Conservation (phyloP, 805 yeast species). For the Saccharomycopsis vini region DNA sequence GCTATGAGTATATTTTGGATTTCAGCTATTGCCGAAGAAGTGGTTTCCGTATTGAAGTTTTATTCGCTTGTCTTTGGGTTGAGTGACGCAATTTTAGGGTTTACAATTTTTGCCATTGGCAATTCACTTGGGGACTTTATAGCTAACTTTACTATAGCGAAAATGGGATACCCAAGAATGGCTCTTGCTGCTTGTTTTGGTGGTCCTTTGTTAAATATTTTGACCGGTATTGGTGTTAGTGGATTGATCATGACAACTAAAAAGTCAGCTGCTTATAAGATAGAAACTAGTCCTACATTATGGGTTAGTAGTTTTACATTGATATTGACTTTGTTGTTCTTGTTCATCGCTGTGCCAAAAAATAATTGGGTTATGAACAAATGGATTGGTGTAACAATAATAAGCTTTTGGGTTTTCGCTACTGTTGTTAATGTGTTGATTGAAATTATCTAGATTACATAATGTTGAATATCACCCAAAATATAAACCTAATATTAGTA, state of each 20-base stretch:
- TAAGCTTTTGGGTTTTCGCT: constrained; percentile 24
- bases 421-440: constrained; percentile 21
- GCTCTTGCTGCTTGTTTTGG: constrained; percentile 96
- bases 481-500: no score
- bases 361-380: constrained; percentile 23
- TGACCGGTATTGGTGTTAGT: constrained; percentile 75
- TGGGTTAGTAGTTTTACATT: constrained; percentile 22
- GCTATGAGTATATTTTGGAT: constrained; percentile 58
- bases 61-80: constrained; percentile 51
- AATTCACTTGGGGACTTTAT: constrained; percentile 87
- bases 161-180: constrained; percentile 76
- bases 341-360: constrained; percentile 21
- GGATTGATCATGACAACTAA: constrained; percentile 39
- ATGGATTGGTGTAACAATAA: constrained; percentile 21
- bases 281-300: constrained; percentile 21
- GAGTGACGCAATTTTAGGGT: constrained; percentile 74
- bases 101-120: constrained; percentile 86
- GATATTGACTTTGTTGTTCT: constrained; percentile 20
- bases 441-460: no score
- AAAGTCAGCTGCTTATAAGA: constrained; percentile 16
- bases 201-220: constrained; percentile 71
- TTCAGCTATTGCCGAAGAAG: constrained; percentile 57
- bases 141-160: constrained; percentile 72
- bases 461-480: no score
- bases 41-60: constrained; percentile 54